A percentile compares a stretch with the other conserved stretches of the same genome.
phyloP scores from a whole-genome alignment of 129 eudicot species.

The Tagetes erecta region DNA sequence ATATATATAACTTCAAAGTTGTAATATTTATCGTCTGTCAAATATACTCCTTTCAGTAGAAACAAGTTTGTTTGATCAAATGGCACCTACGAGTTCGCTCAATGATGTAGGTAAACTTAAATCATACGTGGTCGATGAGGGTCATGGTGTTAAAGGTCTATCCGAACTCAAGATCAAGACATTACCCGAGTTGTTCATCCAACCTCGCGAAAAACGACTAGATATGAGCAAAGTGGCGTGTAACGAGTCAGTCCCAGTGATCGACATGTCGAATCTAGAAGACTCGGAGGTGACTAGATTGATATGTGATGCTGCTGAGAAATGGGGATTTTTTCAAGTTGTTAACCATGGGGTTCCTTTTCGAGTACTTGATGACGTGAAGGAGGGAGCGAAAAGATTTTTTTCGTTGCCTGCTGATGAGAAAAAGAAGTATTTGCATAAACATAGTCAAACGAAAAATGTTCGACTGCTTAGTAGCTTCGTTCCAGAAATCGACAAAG shows the following conservation, averaged over 20 bases:
- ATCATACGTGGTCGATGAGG: too few relatives aligned
- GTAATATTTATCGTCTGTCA: too few relatives aligned
- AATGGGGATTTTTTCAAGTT: slow-evolving; percentile 38
- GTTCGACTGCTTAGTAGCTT: slow-evolving; percentile 52
- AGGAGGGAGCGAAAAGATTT: slow-evolving; percentile 44
- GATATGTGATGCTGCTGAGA: slow-evolving; percentile 6
- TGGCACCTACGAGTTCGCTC: too few relatives aligned
- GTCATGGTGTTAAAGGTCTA: too few relatives aligned
- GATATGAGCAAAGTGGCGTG: slow-evolving; percentile 27
- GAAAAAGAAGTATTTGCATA: slow-evolving; percentile 54
- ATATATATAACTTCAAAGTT: too few relatives aligned
- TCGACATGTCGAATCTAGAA: slow-evolving; percentile 48
- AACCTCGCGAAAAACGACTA: slow-evolving; percentile 49
- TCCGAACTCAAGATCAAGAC: slow-evolving; percentile 32
- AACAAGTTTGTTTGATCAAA: too few relatives aligned
- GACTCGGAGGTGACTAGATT: slow-evolving; percentile 30
- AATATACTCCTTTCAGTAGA: too few relatives aligned
- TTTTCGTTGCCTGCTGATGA: slow-evolving; percentile 52
- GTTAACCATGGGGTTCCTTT: slow-evolving; percentile 60
- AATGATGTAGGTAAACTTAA: too few relatives aligned
- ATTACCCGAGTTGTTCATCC: slow-evolving; percentile 36
- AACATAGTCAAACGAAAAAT: slow-evolving; percentile 36
- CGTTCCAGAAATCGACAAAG: slow-evolving; percentile 52
- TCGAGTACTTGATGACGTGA: slow-evolving; percentile 53
- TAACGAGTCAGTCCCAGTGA: slow-evolving; percentile 44